Conservation (phyloP, 106 monocot species). For the Allium sativum region DNA sequence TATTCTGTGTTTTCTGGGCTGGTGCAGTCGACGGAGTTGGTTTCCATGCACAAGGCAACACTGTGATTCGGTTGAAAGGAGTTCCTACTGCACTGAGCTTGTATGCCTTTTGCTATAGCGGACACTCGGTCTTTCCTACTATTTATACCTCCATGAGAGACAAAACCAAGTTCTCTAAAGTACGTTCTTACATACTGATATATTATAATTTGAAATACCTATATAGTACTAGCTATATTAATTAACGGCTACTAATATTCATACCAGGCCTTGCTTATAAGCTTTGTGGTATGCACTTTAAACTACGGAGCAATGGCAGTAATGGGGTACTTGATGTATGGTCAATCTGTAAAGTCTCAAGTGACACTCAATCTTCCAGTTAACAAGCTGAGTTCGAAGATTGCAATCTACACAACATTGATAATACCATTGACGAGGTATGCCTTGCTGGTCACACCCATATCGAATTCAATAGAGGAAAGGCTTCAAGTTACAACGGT, state of each 20-base stretch:
- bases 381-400: conserved; percentile 28
- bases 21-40: conserved; percentile 33
- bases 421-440: conserved; percentile 58
- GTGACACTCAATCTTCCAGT: conserved; percentile 55
- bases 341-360: conserved; percentile 36
- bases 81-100: conserved; percentile 50
- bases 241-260: not conserved
- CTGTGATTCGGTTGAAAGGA: conserved; percentile 19
- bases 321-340: conserved; percentile 60
- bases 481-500: conserved; percentile 22
- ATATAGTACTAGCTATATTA: too few relatives aligned
- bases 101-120: conserved; percentile 51
- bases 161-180: not conserved
- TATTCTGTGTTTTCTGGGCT: conserved; percentile 37
- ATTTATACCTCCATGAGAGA: conserved; percentile 20
- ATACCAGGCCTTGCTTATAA: conserved; percentile 38
- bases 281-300: conserved; percentile 40
- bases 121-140: conserved; percentile 69
- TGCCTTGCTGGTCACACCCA: conserved; percentile 34
- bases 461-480: conserved; percentile 31
- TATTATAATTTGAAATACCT: not conserved
- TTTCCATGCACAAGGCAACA: conserved; percentile 20
- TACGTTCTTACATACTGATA: not conserved
- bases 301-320: conserved; percentile 48
- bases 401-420: conserved; percentile 56